Evolutionary conservation across 2,329 filamentous ascomycete species (phyloP).

Genomic region (Colletotrichum sp.): DNA sequence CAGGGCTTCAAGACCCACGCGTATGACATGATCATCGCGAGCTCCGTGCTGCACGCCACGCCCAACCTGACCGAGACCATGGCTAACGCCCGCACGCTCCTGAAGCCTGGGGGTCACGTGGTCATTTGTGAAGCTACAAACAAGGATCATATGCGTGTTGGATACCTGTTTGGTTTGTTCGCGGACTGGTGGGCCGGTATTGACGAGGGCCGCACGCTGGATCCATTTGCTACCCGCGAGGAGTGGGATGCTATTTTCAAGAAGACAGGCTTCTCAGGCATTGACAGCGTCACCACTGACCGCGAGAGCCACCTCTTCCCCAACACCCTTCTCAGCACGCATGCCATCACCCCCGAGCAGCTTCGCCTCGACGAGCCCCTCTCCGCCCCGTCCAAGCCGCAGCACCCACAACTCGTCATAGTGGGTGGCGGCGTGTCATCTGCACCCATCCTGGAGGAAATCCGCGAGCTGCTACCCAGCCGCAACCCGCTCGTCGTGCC

Average conservation of each 20-base stretch:
- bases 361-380: neutral
- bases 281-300: neutral
- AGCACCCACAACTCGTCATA: neutral
- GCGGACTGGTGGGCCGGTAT: slow-evolving; percentile 32
- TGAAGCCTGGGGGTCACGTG: slow-evolving; percentile 35
- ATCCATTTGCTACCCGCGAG: slow-evolving; percentile 25
- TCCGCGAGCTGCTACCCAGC: neutral
- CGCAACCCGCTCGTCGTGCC: neutral
- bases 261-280: slow-evolving; percentile 26
- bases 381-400: neutral
- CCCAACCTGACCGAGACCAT: slow-evolving; percentile 25
- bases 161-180: slow-evolving; percentile 25
- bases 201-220: slow-evolving; percentile 23
- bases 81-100: slow-evolving; percentile 25
- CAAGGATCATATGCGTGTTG: slow-evolving; percentile 20
- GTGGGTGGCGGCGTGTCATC: neutral
- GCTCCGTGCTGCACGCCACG: slow-evolving; percentile 33
- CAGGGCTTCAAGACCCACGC: slow-evolving; percentile 30
- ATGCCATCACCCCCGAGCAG: neutral
- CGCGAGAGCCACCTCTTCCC: neutral
- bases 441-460: neutral
- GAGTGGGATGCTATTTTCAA: slow-evolving; percentile 31
- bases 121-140: neutral
- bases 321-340: neutral
- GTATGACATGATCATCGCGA: slow-evolving; percentile 33